Conservation (phyloP, 768 basidiomycete genomes). For the Termitomyces sp. region DNA sequence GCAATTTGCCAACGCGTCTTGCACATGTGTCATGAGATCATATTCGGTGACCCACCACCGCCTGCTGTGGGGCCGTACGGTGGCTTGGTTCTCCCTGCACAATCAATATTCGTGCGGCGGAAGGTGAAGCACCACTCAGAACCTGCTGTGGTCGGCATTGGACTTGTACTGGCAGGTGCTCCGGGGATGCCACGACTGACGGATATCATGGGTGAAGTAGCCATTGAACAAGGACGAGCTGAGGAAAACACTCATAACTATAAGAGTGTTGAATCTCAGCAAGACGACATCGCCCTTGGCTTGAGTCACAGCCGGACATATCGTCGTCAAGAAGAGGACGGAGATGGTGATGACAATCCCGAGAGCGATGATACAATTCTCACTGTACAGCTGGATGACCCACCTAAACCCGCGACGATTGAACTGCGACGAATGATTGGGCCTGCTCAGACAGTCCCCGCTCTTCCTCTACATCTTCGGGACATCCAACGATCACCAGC, state of each 20-base stretch:
- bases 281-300: constrained; percentile 34
- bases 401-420: constrained; percentile 17
- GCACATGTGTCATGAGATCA: constrained; percentile 91
- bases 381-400: constrained; percentile 10
- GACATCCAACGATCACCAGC: constrained; percentile 45
- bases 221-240: constrained; percentile 82
- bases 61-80: constrained; percentile 65
- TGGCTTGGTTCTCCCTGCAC: constrained; percentile 42
- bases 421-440: constrained; percentile 44
- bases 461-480: constrained; percentile 59
- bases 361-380: constrained; percentile 22
- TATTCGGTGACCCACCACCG: constrained; percentile 82
- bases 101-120: constrained; percentile 43
- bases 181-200: constrained; percentile 75
- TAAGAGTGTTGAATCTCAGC: constrained; percentile 42
- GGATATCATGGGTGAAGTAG: constrained; percentile 72
- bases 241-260: constrained; percentile 52
- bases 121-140: constrained; percentile 70
- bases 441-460: constrained; percentile 71
- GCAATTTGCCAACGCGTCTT: constrained; percentile 87
- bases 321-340: constrained; percentile 29
- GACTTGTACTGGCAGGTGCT: constrained; percentile 69
- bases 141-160: constrained; percentile 81
- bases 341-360: constrained; percentile 36
- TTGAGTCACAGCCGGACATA: constrained; percentile 14